phyloP scores from a whole-genome alignment of 2,329 filamentous ascomycete species.

The Emericellopsis atlantica region DNA sequence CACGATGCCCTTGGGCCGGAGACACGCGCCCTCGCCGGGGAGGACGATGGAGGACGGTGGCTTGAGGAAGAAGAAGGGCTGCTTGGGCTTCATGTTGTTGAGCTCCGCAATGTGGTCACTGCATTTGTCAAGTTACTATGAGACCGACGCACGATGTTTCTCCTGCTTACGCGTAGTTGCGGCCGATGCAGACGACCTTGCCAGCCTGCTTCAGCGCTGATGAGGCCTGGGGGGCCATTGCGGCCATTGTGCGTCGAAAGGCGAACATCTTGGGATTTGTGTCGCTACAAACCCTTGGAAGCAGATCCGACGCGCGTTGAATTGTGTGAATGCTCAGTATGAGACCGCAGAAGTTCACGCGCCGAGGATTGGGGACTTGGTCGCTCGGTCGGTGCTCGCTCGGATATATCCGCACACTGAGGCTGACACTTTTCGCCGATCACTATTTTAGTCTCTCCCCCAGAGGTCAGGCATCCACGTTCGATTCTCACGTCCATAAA shows the following conservation, averaged over 20 bases:
- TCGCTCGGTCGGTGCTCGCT: too few species aligned
- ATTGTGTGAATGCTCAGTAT: too few species aligned
- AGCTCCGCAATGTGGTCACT: conserved; percentile 92
- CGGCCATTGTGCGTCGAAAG: conserved; percentile 23
- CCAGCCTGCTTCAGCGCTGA: conserved; percentile 39
- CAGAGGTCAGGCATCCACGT: too few species aligned
- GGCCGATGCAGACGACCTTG: conserved; percentile 85
- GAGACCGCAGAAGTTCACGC: too few species aligned
- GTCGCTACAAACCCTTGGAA: not conserved
- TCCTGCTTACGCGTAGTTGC: conserved; percentile 77
- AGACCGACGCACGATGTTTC: not conserved
- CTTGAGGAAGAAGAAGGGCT: conserved; percentile 99
- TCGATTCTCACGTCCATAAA: too few species aligned
- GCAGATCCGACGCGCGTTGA: too few species aligned
- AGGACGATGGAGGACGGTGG: conserved; percentile 76
- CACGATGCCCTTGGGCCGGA: conserved; percentile 70
- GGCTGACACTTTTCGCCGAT: too few species aligned
- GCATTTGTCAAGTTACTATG: not conserved
- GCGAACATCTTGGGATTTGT: conserved; percentile 17
- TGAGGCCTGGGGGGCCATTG: conserved; percentile 27
- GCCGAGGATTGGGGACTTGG: too few species aligned
- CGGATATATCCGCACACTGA: too few species aligned
- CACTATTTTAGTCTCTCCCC: too few species aligned
- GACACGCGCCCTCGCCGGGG: conserved; percentile 64
- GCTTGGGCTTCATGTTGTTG: conserved; percentile 74